Evolutionary conservation across 1,284 basidiomycete genomes (phyloP).

Genomic region (Microbotryomycetes sp.): DNA sequence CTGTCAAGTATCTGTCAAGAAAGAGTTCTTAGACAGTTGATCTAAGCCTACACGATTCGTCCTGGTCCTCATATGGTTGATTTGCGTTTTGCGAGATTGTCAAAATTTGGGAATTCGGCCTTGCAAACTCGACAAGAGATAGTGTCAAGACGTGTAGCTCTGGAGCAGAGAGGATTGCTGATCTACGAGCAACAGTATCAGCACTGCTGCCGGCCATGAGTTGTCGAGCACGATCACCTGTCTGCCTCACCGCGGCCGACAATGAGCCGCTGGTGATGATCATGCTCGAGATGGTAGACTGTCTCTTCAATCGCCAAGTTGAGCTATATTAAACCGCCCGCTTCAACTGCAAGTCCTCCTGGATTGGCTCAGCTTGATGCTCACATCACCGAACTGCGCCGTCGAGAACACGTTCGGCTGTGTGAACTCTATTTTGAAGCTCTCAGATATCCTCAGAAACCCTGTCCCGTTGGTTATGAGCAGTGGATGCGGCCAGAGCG

Average conservation of each 20-base stretch:
- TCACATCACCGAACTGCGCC: not conserved
- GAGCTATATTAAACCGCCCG: no score
- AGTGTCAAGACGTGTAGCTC: not conserved
- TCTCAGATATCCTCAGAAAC: not conserved
- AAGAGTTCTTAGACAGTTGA: not conserved
- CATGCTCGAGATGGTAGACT: conserved; percentile 40
- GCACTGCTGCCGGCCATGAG: not conserved
- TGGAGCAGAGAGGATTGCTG: conserved; percentile 38
- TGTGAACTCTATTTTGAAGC: not conserved
- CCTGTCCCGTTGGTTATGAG: not conserved
- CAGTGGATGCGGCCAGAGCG: not conserved
- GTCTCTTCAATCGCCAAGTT: not conserved
- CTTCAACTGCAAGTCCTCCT: no score
- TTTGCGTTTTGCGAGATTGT: not conserved
- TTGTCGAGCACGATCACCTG: not conserved
- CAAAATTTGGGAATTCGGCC: not conserved
- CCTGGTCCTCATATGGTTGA: not conserved
- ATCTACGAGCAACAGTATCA: conserved; percentile 30
- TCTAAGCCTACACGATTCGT: not conserved
- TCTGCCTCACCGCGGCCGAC: conserved; percentile 49
- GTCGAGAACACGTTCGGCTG: not conserved
- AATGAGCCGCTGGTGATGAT: conserved; percentile 49
- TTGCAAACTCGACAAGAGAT: not conserved
- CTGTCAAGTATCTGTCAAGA: not conserved
- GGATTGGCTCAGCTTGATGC: no score